These are phyloP conservation scores for Fusarium sp. DNA, from an alignment of 2,329 filamentous ascomycete genomes.

Conservation along the genomic window DNA sequence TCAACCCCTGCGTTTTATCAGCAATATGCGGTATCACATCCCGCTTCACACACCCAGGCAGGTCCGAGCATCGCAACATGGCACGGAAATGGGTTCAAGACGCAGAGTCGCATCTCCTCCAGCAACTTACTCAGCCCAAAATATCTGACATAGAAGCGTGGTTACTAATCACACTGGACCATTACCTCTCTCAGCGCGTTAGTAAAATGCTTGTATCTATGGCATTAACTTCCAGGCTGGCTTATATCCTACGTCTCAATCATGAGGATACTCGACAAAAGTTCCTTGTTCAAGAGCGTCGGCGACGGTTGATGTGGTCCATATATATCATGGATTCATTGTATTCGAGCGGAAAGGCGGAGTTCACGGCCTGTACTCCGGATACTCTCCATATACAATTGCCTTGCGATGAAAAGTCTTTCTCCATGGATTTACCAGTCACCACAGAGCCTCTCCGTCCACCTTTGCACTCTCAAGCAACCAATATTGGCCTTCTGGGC, in stretches of 20 bases:
- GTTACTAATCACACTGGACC: constrained; percentile 41
- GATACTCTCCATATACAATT: constrained; percentile 20
- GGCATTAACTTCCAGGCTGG: constrained; percentile 30
- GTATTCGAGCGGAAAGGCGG: constrained; percentile 29
- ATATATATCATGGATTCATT: constrained; percentile 36
- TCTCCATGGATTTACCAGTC: constrained; percentile 21
- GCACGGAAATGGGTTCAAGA: constrained; percentile 36
- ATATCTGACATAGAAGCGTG: constrained; percentile 45
- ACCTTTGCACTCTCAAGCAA: background rate
- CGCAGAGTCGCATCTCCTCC: constrained; percentile 32
- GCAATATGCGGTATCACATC: constrained; percentile 29
- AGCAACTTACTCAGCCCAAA: constrained; percentile 23
- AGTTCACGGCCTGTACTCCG: constrained; percentile 23
- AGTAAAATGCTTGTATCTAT: constrained; percentile 44
- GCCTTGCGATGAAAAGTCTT: constrained; percentile 21
- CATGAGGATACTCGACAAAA: constrained; percentile 34
- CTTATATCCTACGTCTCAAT: constrained; percentile 44
- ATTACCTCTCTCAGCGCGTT: constrained; percentile 40
- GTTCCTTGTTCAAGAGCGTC: constrained; percentile 38
- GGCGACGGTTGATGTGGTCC: constrained; percentile 44
- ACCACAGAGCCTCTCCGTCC: background rate
- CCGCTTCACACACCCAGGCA: constrained; percentile 1
- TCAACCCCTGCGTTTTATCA: constrained; percentile 10
- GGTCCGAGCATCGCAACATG: background rate
- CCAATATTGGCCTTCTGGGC: constrained; percentile 16